phyloP scores from a whole-genome alignment of 179 eudicot species.

The Beta macrorhiza region DNA sequence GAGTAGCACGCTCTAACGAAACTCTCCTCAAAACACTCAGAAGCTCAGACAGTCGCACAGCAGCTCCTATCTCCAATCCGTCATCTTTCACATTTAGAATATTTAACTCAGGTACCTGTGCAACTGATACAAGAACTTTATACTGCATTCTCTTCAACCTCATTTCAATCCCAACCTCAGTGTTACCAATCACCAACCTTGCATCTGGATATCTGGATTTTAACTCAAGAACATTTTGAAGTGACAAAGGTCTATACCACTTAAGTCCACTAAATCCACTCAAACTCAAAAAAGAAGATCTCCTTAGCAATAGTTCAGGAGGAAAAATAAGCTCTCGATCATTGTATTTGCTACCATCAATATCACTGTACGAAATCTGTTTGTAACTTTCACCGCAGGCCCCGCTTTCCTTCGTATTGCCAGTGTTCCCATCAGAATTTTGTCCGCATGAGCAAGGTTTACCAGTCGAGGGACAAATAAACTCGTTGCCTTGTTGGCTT shows the following conservation, averaged over 20 bases:
- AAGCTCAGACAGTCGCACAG: slow-evolving; percentile 77
- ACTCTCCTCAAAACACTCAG: slow-evolving; percentile 42
- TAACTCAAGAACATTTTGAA: slow-evolving; percentile 77
- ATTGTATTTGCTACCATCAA: slow-evolving; percentile 71
- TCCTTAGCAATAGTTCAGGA: slow-evolving; percentile 73
- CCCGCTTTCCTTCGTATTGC: slow-evolving; percentile 19
- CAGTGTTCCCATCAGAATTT: slow-evolving; percentile 33
- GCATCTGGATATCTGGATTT: slow-evolving; percentile 76
- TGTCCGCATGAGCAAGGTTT: slow-evolving; percentile 85
- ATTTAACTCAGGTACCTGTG: slow-evolving; percentile 81
- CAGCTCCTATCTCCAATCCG: slow-evolving; percentile 92
- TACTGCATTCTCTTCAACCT: slow-evolving; percentile 80
- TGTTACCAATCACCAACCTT: slow-evolving; percentile 80
- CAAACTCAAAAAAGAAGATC: slow-evolving; percentile 50
- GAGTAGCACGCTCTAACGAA: slow-evolving; percentile 48
- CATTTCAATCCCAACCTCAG: slow-evolving; percentile 93
- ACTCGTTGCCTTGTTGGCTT: slow-evolving; percentile 44
- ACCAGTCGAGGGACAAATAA: slow-evolving; percentile 93
- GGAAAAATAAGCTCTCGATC: slow-evolving; percentile 92
- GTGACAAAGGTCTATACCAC: slow-evolving; percentile 78
- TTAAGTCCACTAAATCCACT: slow-evolving; percentile 72
- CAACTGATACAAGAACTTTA: slow-evolving; percentile 69
- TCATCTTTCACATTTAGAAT: slow-evolving; percentile 56
- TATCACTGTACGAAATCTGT: slow-evolving; percentile 63
- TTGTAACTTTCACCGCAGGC: slow-evolving; percentile 33